phyloP scores from a whole-genome alignment of 441 rosid genomes.

The Adansonia gregorii region DNA sequence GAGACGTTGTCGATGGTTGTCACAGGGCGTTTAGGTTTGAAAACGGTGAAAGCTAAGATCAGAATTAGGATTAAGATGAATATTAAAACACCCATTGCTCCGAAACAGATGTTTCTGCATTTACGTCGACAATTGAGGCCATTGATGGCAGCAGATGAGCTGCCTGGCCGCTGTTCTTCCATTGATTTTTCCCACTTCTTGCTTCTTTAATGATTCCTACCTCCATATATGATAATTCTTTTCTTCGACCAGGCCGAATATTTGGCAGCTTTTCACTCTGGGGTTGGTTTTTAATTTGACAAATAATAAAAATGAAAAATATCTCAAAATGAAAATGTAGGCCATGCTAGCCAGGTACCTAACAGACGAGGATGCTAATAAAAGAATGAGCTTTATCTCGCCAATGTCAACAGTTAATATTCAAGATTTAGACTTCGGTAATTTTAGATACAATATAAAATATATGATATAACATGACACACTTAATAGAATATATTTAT shows the following conservation, averaged over 20 bases:
- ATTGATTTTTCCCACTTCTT: background rate
- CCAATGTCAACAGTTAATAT: no score
- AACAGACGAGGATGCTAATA: no score
- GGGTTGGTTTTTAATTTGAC: background rate
- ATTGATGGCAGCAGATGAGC: background rate
- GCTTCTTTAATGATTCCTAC: no score
- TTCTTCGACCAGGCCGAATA: background rate
- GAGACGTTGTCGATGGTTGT: background rate
- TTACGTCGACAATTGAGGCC: background rate
- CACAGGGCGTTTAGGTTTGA: constrained; percentile 2
- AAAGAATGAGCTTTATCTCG: no score
- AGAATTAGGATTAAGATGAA: background rate
- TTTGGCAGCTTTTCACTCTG: background rate
- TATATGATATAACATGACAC: no score
- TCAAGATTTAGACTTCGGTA: no score
- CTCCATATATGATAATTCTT: background rate
- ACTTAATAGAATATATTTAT: no score
- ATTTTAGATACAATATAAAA: no score
- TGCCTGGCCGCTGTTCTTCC: background rate
- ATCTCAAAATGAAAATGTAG: no score
- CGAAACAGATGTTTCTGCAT: constrained; percentile 17
- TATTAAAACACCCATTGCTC: background rate
- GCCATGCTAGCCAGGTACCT: no score
- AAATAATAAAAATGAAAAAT: background rate
- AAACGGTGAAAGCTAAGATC: background rate